Base-by-base conservation (phyloP, 2,329 filamentous ascomycete species). In the Paraphaeosphaeria sporulosa region DNA sequence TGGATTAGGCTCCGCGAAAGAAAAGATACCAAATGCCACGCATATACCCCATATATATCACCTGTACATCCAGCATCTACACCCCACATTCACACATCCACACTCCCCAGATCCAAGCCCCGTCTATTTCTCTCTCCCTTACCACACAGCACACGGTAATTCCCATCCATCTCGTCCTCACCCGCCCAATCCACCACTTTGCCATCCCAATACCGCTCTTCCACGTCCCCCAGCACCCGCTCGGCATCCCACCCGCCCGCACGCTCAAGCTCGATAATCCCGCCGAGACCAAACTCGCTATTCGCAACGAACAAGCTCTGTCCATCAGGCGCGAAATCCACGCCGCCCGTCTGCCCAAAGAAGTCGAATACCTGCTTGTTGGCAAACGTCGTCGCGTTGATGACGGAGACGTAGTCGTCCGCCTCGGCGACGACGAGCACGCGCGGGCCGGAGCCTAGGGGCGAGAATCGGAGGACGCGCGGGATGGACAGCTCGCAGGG, bases 391-490 rank as follows among this genome's bases (percentile, higher is more conserved):
- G 85, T 72, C 0, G 87, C 89, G 64, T 93, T 88, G 66, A 93
- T 89, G 48, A 94, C 81, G 72, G 85, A 89, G 70, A 94, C 78
- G 59, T 86, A 86, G 71, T 94, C 91, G 36, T 91, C 90, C 71
- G 91, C 89, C 75, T 94, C 92, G 2, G 90, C 90, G 2, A 89
- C 88, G 12, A 92, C 84, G 13, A 94, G 82, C 1, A 92, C 83
- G 3, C 85, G 84, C 64, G 84, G 85, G 2, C 90, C 90, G 53
- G 87, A 87, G 19, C 90, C 90, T 2, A 87, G 76, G 0, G 91
- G 90, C 0, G 90, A 92, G 77, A 94, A 94, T 40, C 85, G 85
- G 44, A 94, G 77, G 55, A 85, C 88, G 23, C 91, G 85, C 0
- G 88, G 88, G 21, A 89, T 87, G 1, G 90, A 87, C 83, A 92